phyloP scores from a whole-genome alignment of 805 yeast genomes.

The Starmerella apis region DNA sequence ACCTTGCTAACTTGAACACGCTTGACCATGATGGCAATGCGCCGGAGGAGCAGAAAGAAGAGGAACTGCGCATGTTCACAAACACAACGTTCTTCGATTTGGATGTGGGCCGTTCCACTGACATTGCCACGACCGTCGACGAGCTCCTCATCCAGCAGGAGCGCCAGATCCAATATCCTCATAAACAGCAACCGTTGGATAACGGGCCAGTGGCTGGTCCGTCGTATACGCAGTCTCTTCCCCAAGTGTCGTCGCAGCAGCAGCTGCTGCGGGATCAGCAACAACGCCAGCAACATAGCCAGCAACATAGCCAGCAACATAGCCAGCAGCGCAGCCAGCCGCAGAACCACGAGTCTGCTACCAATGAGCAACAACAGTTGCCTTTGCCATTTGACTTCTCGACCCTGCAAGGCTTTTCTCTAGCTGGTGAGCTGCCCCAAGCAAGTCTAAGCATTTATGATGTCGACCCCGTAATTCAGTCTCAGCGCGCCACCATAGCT shows the following conservation, averaged over 20 bases:
- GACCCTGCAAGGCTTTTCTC: conserved; percentile 29
- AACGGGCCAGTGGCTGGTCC: conserved; percentile 19
- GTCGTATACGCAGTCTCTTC: conserved; percentile 6
- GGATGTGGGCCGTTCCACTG: conserved; percentile 37
- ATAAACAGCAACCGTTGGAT: conserved; percentile 23
- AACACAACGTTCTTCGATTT: conserved; percentile 39
- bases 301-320: background rate
- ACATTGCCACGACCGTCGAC: conserved; percentile 35
- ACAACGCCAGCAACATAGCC: conserved; percentile 4
- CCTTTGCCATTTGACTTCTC: conserved; percentile 25
- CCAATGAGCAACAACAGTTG: background rate
- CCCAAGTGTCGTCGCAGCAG: background rate
- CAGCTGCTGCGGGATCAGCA: too few species aligned
- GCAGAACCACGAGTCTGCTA: background rate
- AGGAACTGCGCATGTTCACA: conserved; percentile 35
- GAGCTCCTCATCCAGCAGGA: conserved; percentile 36
- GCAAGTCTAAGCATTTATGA: conserved; percentile 20
- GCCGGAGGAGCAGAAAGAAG: conserved; percentile 26
- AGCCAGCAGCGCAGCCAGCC: conserved; percentile 6
- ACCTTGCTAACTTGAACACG: conserved; percentile 20
- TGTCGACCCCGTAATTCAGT: conserved; percentile 22
- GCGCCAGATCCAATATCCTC: conserved; percentile 31
- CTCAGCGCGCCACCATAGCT: background rate
- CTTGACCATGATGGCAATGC: conserved; percentile 15
- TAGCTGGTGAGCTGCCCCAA: conserved; percentile 30